Conservation (phyloP, 345 rosid species). For the Draba incana region DNA sequence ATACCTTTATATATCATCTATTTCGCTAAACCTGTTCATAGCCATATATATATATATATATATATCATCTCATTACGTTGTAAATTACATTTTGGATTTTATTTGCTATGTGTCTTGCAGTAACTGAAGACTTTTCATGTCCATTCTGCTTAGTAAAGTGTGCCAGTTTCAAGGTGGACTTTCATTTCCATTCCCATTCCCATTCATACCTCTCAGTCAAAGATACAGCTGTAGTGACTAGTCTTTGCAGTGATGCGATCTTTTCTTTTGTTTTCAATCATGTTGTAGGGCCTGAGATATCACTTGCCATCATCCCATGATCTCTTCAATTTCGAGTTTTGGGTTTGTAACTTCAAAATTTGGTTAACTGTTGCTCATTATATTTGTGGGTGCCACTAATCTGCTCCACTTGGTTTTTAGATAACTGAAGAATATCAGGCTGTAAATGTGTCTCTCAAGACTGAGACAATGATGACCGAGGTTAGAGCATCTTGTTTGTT, state of each 20-base stretch:
- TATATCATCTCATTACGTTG: constrained; percentile 1
- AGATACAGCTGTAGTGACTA: constrained; percentile 35
- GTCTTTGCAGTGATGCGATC: constrained; percentile 27
- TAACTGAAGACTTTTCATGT: constrained; percentile 97
- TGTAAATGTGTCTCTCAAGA: constrained; percentile 82
- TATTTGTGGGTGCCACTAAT: constrained; percentile 37
- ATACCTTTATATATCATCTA: not conserved
- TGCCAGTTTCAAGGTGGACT: constrained; percentile 85
- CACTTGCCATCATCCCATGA: constrained; percentile 92
- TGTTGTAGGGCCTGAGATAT: constrained; percentile 74
- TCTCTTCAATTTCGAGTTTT: constrained; percentile 93
- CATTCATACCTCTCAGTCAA: constrained; percentile 30
- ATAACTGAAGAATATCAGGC: constrained; percentile 91
- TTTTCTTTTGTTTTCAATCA: constrained; percentile 20
- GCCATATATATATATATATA: not conserved
- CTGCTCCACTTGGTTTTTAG: constrained; percentile 48
- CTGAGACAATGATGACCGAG: constrained; percentile 79
- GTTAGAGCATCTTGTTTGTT: constrained; percentile 50
- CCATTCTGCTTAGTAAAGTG: constrained; percentile 97
- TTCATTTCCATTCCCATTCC: constrained; percentile 22
- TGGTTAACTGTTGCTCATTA: constrained; percentile 35
- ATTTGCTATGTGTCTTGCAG: constrained; percentile 55
- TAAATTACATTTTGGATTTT: constrained; percentile 17
- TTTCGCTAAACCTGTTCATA: constrained; percentile 1
- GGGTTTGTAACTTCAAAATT: constrained; percentile 91